These are phyloP conservation scores for Ilyonectria mors-panacis DNA, from an alignment of 2,329 filamentous ascomycete genomes.

Conservation along the genomic window DNA sequence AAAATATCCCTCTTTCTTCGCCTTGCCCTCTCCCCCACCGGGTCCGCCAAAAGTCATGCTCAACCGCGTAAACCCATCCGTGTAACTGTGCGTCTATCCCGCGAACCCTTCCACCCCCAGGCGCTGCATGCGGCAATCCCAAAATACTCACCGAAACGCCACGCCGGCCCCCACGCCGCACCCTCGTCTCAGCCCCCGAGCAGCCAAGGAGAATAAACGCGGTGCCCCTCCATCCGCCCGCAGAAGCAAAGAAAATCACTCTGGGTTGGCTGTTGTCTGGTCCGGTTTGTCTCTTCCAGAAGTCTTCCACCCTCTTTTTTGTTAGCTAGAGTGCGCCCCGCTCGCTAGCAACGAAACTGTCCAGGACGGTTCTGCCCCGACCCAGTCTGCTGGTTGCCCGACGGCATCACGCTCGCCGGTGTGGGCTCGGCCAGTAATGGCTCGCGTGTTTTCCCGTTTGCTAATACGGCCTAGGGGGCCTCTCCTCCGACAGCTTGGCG, in stretches of 20 bases:
- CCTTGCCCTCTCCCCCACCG: neutral
- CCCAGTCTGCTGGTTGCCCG: slow-evolving; percentile 1
- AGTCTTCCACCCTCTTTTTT: slow-evolving; percentile 23
- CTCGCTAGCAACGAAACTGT: neutral
- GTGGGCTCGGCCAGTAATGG: neutral
- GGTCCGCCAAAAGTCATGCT: neutral
- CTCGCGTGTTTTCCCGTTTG: neutral
- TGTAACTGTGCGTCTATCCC: slow-evolving; percentile 9
- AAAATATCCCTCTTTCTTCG: neutral
- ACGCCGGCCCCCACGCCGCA: slow-evolving; percentile 34
- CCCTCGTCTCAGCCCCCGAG: slow-evolving; percentile 7
- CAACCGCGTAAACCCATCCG: neutral
- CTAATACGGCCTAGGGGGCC: neutral
- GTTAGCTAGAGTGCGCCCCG: neutral
- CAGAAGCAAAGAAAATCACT: slow-evolving; percentile 12
- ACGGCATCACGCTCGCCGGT: neutral
- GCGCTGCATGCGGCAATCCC: slow-evolving; percentile 25
- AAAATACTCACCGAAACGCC: slow-evolving; percentile 40
- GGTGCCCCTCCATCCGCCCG: neutral
- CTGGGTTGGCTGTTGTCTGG: neutral
- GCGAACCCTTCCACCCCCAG: slow-evolving; percentile 13
- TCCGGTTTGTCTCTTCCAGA: slow-evolving; percentile 17
- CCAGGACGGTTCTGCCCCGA: neutral
- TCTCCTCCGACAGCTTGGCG: neutral
- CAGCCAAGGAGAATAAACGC: slow-evolving; percentile 15